Conservation (phyloP, 495 filamentous ascomycete species). For the Aspergillus bertholletiae region DNA sequence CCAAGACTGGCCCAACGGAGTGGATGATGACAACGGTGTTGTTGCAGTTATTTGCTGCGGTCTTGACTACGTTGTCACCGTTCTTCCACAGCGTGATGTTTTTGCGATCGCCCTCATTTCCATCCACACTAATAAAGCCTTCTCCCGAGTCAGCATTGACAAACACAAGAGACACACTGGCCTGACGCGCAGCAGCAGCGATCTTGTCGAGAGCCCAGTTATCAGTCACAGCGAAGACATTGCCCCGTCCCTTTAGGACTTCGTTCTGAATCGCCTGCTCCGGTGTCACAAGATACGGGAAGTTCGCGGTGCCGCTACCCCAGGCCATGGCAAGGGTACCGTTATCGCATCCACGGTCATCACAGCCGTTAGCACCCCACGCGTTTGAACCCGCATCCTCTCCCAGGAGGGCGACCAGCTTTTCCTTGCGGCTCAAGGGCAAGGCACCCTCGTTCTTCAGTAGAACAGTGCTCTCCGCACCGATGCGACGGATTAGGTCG, state of each 20-base stretch:
- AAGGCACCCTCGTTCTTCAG: constrained; percentile 81
- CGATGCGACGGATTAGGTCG: constrained; percentile 67
- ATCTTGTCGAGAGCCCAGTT: constrained; percentile 66
- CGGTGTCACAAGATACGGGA: constrained; percentile 88
- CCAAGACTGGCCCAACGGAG: constrained; percentile 73
- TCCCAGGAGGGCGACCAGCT: constrained; percentile 77
- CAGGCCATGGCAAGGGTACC: constrained; percentile 93
- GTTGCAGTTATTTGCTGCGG: constrained; percentile 71
- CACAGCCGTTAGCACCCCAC: constrained; percentile 80
- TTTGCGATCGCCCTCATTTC: constrained; percentile 85
- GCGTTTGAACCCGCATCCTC: constrained; percentile 78
- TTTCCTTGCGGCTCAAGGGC: constrained; percentile 71
- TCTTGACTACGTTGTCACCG: constrained; percentile 74
- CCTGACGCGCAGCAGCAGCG: constrained; percentile 58
- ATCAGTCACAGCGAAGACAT: constrained; percentile 69
- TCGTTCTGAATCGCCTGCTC: constrained; percentile 79
- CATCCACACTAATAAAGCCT: constrained; percentile 78
- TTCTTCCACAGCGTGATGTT: constrained; percentile 88
- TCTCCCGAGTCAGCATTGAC: constrained; percentile 87
- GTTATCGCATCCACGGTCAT: constrained; percentile 76
- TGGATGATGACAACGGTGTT: constrained; percentile 95
- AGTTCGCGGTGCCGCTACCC: constrained; percentile 87
- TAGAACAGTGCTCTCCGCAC: constrained; percentile 74
- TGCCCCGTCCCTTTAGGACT: constrained; percentile 51
- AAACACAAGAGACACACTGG: constrained; percentile 77